Conservation (phyloP, 306 rosid genomes). For the Corylus americana region DNA sequence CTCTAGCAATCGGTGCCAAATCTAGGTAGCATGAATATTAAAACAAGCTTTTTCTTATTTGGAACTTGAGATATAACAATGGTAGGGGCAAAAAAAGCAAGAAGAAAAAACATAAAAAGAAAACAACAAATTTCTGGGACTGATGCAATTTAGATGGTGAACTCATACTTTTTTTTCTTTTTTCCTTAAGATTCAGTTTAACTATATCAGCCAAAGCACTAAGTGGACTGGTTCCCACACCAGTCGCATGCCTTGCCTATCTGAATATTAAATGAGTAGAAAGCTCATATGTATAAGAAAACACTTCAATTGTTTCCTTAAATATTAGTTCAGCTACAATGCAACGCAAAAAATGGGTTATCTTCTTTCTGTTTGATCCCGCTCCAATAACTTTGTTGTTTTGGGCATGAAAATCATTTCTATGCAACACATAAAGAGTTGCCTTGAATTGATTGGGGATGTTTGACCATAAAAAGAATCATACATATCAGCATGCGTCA, state of each 20-base stretch:
- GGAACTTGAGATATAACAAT: neutral
- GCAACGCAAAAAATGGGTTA: neutral
- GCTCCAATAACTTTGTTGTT: neutral
- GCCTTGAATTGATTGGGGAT: neutral
- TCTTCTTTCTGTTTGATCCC: neutral
- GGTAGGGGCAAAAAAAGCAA: neutral
- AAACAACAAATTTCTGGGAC: neutral
- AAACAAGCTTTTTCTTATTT: neutral
- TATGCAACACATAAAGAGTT: neutral
- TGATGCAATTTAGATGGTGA: neutral
- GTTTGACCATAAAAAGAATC: neutral
- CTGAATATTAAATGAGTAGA: neutral
- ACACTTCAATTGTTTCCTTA: neutral
- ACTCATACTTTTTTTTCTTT: neutral
- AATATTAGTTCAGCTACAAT: neutral
- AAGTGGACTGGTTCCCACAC: neutral
- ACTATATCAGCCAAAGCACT: neutral
- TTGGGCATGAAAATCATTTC: neutral
- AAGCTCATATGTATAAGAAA: neutral
- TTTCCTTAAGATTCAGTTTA: neutral
- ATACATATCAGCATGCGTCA: neutral
- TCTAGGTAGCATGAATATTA: neutral
- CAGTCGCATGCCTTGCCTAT: neutral
- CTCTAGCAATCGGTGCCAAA: conserved; percentile 14
- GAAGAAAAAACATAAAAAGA: neutral